Percentiles rank a stretch among this genome's conserved stretches.
Conservation (phyloP, 768 basidiomycete genomes). For the Amanita exitialis region DNA sequence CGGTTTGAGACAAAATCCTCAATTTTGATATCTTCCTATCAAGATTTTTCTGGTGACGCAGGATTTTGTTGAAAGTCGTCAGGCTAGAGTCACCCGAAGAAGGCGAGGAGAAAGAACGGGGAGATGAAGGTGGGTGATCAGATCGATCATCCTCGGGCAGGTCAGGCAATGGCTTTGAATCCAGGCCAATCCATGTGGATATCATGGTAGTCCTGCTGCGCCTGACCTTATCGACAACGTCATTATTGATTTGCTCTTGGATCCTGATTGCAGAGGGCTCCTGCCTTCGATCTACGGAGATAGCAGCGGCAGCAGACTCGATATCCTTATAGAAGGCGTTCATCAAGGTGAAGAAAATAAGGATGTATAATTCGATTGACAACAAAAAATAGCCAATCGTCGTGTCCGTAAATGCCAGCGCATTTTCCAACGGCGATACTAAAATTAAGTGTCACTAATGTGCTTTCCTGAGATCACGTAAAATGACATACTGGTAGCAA, state of each 20-base stretch:
- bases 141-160: neutral
- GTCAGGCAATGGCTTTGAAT: neutral
- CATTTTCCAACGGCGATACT: neutral
- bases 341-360: slow-evolving; percentile 50
- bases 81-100: slow-evolving; percentile 17
- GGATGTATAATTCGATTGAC: slow-evolving; percentile 51
- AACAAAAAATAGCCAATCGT: slow-evolving; percentile 58
- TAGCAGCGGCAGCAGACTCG: neutral
- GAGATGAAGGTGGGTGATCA: too few relatives aligned
- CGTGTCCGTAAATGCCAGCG: slow-evolving; percentile 64
- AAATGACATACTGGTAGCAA: slow-evolving; percentile 42
- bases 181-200: neutral
- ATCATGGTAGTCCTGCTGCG: neutral
- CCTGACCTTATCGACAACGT: neutral
- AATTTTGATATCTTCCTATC: slow-evolving; percentile 56
- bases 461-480: slow-evolving; percentile 5
- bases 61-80: slow-evolving; percentile 38
- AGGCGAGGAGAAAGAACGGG: slow-evolving; percentile 7
- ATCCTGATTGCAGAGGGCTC: neutral
- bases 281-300: neutral
- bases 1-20: slow-evolving; percentile 28
- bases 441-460: slow-evolving; percentile 3
- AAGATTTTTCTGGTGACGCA: slow-evolving; percentile 53
- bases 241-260: neutral
- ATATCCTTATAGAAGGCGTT: slow-evolving; percentile 23